Evolutionary conservation across 192 early-diverging fungal species (phyloP).

Genomic region (Entomortierella chlamydospora): DNA sequence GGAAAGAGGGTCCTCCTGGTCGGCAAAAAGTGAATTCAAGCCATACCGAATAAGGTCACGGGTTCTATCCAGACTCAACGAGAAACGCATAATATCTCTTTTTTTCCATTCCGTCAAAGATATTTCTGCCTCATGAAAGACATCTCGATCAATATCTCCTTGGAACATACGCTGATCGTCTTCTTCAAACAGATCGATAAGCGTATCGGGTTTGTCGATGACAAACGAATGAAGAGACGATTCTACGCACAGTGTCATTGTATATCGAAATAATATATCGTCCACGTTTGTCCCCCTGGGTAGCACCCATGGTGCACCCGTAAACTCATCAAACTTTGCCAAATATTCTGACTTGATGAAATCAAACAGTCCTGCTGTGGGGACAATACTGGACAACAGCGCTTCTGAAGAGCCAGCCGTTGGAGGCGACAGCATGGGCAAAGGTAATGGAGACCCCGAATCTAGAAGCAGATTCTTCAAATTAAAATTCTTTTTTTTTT

Average conservation of each 20-base stretch:
- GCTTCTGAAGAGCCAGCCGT: background rate
- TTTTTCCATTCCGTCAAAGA: background rate
- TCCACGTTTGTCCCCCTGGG: background rate
- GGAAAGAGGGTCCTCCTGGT: background rate
- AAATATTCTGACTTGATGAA: background rate
- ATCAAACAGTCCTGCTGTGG: background rate
- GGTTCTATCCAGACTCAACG: background rate
- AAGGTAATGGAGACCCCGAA: background rate
- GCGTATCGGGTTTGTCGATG: background rate
- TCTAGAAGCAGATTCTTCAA: background rate
- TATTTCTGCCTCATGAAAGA: too few relatives aligned
- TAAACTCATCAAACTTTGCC: background rate
- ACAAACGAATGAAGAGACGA: slow-evolving; percentile 1
- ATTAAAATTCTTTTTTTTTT: too few relatives aligned
- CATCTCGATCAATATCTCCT: background rate
- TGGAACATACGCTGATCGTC: background rate
- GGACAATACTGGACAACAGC: background rate
- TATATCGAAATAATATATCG: background rate
- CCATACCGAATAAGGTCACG: background rate
- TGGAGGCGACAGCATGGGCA: background rate
- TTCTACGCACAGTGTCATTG: background rate
- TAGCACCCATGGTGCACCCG: background rate
- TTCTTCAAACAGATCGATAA: slow-evolving; percentile 4
- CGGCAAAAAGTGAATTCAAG: background rate
- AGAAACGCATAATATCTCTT: background rate